Evolutionary conservation across 164 flowering plant genomes (phyloP).

Genomic region (Kingdonia uniflora): DNA sequence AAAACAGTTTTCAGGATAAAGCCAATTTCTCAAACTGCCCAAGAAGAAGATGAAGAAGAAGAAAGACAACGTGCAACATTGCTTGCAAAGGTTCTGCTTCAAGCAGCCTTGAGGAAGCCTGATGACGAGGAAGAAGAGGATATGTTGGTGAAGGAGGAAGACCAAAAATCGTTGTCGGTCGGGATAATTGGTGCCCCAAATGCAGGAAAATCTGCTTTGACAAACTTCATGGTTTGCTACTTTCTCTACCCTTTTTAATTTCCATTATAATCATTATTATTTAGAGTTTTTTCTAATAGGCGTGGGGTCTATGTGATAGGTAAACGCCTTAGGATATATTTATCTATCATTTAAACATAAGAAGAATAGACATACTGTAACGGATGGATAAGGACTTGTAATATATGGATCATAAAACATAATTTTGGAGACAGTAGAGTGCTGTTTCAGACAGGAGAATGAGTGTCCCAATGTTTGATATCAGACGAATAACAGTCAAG

Average conservation of each 20-base stretch:
- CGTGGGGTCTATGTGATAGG: too few relatives aligned
- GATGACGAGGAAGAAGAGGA: slow-evolving; percentile 49
- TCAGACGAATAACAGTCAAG: too few relatives aligned
- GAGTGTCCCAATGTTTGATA: too few relatives aligned
- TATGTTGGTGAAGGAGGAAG: slow-evolving; percentile 61
- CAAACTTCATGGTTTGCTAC: slow-evolving; percentile 68
- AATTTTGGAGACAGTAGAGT: too few relatives aligned
- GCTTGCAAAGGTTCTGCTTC: slow-evolving; percentile 57
- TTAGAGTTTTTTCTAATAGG: too few relatives aligned
- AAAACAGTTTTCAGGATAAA: slow-evolving; percentile 23
- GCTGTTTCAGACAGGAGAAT: too few relatives aligned
- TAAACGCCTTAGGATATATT: too few relatives aligned
- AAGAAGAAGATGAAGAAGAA: slow-evolving; percentile 28
- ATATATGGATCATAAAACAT: too few relatives aligned
- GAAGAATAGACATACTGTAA: too few relatives aligned
- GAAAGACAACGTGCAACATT: slow-evolving; percentile 16
- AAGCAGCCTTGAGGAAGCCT: slow-evolving; percentile 39
- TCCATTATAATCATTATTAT: neutral
- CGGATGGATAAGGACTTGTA: too few relatives aligned
- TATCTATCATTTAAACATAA: too few relatives aligned
- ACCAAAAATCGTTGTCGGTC: slow-evolving; percentile 79
- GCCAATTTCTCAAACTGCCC: slow-evolving; percentile 3
- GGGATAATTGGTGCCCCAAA: slow-evolving; percentile 96
- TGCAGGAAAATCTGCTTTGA: slow-evolving; percentile 91
- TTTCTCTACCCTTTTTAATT: neutral